A percentile compares a stretch with the other conserved stretches of the same genome.
Conservation (phyloP, 208 protist genomes). For the Acanthamoeba sp. region DNA sequence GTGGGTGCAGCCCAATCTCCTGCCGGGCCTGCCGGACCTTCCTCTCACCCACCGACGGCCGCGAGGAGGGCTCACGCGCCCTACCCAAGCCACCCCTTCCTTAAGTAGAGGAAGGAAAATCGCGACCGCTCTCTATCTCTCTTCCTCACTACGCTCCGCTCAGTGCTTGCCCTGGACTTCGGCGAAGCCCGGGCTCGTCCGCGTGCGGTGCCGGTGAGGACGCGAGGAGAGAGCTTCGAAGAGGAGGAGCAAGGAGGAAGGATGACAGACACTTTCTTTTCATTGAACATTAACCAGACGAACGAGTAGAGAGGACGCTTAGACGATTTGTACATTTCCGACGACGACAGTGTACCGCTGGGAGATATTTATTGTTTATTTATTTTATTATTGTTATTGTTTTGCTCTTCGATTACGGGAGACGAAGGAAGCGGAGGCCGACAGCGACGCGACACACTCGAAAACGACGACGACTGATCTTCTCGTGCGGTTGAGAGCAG, state of each 20-base stretch:
- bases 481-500: constrained; percentile 48
- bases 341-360: background rate
- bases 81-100: constrained; percentile 52
- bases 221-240: background rate
- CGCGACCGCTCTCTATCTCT: background rate
- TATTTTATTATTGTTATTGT: background rate
- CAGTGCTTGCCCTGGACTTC: background rate
- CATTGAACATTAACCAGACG: background rate
- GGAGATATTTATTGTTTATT: background rate
- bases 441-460: background rate
- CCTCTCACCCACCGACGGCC: constrained; percentile 26
- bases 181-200: background rate
- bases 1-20: background rate
- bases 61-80: constrained; percentile 48
- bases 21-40: background rate
- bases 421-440: background rate
- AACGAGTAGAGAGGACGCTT: background rate
- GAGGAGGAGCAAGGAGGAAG: background rate
- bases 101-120: background rate
- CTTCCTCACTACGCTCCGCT: background rate
- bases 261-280: background rate
- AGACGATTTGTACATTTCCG: background rate
- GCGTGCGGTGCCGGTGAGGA: background rate
- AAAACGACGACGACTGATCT: constrained; percentile 1
- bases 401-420: background rate